Evolutionary conservation across 176 grass and related monocot species (phyloP).

Genomic region (Cenchrus fungigraminus): DNA sequence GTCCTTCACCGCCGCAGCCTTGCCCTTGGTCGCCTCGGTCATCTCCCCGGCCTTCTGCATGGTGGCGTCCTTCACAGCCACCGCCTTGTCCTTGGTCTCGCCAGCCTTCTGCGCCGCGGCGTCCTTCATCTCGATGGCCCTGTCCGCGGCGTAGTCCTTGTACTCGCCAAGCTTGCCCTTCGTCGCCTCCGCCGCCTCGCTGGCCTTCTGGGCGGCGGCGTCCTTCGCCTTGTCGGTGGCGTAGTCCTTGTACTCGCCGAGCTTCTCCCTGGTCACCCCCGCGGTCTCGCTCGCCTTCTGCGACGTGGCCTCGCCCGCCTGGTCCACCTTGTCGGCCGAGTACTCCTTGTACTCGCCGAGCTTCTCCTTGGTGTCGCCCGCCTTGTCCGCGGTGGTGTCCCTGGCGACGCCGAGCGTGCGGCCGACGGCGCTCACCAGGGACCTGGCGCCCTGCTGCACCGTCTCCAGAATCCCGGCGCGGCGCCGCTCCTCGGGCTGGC

Average conservation of each 20-base stretch:
- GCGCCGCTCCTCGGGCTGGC: neutral
- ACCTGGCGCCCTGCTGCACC: conserved; percentile 2
- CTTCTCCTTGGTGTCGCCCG: no score
- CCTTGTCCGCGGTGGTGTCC: conserved; percentile 27
- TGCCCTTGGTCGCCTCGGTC: neutral
- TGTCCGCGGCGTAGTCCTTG: conserved; percentile 22
- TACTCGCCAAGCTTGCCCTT: conserved; percentile 15
- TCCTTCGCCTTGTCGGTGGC: neutral
- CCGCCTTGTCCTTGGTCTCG: neutral
- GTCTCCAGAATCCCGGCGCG: conserved; percentile 48
- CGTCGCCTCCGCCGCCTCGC: neutral
- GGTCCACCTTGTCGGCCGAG: neutral
- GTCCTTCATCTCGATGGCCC: neutral
- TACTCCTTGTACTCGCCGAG: no score
- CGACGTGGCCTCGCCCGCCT: neutral
- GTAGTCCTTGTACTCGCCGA: conserved; percentile 36
- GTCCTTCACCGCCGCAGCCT: neutral
- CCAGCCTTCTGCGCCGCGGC: neutral
- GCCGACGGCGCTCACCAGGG: conserved; percentile 16
- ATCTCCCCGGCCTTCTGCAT: neutral
- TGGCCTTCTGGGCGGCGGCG: neutral
- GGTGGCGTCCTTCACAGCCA: neutral
- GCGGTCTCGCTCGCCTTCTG: neutral
- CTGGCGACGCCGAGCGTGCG: conserved; percentile 33
- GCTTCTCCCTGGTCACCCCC: conserved; percentile 16